phyloP scores from a whole-genome alignment of 768 basidiomycete species.

The Trametes cingulata region DNA sequence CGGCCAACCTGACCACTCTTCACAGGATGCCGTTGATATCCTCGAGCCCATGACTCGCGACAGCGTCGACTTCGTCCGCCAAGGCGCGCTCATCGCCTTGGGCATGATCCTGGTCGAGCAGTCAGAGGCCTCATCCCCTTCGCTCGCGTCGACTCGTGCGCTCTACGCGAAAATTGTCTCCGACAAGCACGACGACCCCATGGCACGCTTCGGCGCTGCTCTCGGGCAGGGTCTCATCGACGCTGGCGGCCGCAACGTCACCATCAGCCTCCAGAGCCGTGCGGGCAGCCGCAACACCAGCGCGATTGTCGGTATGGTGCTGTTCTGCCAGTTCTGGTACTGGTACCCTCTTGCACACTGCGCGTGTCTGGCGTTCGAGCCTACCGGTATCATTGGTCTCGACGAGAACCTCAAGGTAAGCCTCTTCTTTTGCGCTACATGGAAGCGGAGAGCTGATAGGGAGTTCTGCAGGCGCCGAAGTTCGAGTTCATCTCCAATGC shows the following conservation, averaged over 20 bases:
- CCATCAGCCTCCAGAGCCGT: slow-evolving; percentile 89
- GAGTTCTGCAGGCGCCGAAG: slow-evolving; percentile 69
- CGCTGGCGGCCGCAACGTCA: slow-evolving; percentile 95
- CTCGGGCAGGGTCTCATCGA: slow-evolving; percentile 97
- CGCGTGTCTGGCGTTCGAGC: slow-evolving; percentile 89
- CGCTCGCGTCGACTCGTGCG: slow-evolving; percentile 76
- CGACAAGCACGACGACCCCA: slow-evolving; percentile 98
- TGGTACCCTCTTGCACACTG: slow-evolving; percentile 99
- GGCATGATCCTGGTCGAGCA: slow-evolving; percentile 98
- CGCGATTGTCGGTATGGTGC: slow-evolving; percentile 95
- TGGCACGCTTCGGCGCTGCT: slow-evolving; percentile 97
- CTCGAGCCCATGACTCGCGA: slow-evolving; percentile 98
- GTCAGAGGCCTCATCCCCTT: slow-evolving; percentile 86
- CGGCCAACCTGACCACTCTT: too few relatives aligned
- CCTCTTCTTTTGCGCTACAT: not conserved
- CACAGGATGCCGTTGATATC: slow-evolving; percentile 91
- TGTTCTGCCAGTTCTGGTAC: slow-evolving; percentile 99
- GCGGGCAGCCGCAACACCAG: slow-evolving; percentile 92
- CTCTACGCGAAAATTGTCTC: slow-evolving; percentile 86
- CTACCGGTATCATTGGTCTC: slow-evolving; percentile 92
- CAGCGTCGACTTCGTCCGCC: slow-evolving; percentile 96
- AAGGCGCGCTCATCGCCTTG: slow-evolving; percentile 93
- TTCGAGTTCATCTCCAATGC: slow-evolving; percentile 92
- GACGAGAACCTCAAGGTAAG: slow-evolving; percentile 82
- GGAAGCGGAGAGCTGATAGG: not conserved